A percentile compares a stretch with the other conserved stretches of the same genome.
Evolutionary conservation across 2,329 filamentous ascomycete species (phyloP).

Genomic region (Ascochyta clinopodiicola): DNA sequence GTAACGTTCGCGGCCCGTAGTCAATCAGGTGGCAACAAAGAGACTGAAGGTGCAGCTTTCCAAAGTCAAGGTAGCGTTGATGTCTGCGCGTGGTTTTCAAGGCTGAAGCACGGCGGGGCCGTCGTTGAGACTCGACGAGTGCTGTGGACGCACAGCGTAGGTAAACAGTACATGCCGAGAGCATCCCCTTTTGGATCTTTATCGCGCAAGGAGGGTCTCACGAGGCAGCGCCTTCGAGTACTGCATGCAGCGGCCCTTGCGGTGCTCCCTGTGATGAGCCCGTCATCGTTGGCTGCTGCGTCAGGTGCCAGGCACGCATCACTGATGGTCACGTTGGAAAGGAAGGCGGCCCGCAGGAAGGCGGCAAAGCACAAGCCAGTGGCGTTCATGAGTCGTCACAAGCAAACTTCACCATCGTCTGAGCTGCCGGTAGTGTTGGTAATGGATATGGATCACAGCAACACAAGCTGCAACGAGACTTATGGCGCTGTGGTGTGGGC

Average conservation of each 20-base stretch:
- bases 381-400: conserved; percentile 18
- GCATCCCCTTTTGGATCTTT: conserved; percentile 19
- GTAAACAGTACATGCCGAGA: conserved; percentile 18
- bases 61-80: conserved; percentile 2
- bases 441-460: conserved; percentile 26
- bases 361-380: conserved; percentile 27
- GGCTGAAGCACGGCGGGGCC: conserved; percentile 34
- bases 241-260: conserved; percentile 21
- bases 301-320: conserved; percentile 32
- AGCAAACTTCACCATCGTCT: conserved; percentile 9
- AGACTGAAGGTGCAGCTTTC: conserved; percentile 7
- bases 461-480: conserved; percentile 21
- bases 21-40: conserved; percentile 8
- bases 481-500: conserved; percentile 23
- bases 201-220: conserved; percentile 28
- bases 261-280: conserved; percentile 20
- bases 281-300: conserved; percentile 7
- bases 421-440: background rate
- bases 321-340: conserved; percentile 21
- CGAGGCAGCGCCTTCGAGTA: conserved; percentile 25
- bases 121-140: conserved; percentile 1
- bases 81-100: conserved; percentile 36
- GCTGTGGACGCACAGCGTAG: conserved; percentile 20
- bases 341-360: conserved; percentile 40
- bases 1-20: conserved; percentile 12